These are phyloP conservation scores for Pichia sp. DNA, from an alignment of 1,139 yeast species.

Conservation along the genomic window DNA sequence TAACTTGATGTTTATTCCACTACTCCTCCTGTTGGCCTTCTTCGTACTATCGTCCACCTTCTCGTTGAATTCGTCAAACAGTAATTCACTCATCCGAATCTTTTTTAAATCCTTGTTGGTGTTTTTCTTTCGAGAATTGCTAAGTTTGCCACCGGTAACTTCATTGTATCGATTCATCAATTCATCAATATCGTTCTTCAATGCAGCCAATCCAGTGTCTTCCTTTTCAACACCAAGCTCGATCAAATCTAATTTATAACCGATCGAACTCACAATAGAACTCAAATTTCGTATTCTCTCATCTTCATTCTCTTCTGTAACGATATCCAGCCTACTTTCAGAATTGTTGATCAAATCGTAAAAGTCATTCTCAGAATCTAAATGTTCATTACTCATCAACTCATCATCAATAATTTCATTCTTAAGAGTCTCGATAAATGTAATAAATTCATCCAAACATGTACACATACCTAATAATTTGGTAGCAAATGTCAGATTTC, in stretches of 20 bases:
- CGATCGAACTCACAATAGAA: constrained; percentile 18
- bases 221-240: constrained; percentile 23
- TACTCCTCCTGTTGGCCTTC: constrained; percentile 23
- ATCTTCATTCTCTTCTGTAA: constrained; percentile 25
- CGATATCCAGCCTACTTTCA: constrained; percentile 8
- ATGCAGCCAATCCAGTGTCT: constrained; percentile 11
- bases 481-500: constrained; percentile 15
- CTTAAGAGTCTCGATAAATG: constrained; percentile 11
- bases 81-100: constrained; percentile 12
- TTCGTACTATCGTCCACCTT: constrained; percentile 11
- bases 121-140: background rate
- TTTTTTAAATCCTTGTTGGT: constrained; percentile 9
- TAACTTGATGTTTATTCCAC: constrained; percentile 28
- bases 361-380: background rate
- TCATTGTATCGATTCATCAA: constrained; percentile 11
- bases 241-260: constrained; percentile 21
- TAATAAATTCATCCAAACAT: constrained; percentile 11
- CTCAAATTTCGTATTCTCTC: constrained; percentile 20
- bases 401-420: constrained; percentile 15
- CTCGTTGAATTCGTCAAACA: constrained; percentile 7
- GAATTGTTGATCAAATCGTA: constrained; percentile 3
- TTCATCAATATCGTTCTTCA: constrained; percentile 20
- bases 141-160: constrained; percentile 3
- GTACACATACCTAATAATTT: constrained; percentile 20
- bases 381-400: background rate